Conservation (phyloP, 2,329 filamentous ascomycete genomes). For the Neobulgaria alba region DNA sequence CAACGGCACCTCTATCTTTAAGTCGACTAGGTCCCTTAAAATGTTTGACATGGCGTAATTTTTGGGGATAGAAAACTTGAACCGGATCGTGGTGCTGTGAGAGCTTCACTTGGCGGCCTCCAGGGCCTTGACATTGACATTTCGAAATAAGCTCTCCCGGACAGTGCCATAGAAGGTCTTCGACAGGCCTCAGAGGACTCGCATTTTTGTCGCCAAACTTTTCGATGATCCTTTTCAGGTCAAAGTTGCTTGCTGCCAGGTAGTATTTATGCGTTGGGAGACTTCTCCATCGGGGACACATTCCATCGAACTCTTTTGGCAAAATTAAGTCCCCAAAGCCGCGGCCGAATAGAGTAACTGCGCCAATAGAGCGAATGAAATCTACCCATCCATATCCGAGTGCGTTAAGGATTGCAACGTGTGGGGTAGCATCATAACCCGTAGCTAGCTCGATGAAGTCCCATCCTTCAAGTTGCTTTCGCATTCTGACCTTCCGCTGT, state of each 20-base stretch:
- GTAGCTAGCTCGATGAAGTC: constrained; percentile 7
- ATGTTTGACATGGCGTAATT: neutral
- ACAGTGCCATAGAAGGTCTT: constrained; percentile 4
- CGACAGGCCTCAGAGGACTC: constrained; percentile 1
- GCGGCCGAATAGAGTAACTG: constrained; percentile 6
- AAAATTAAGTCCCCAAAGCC: constrained; percentile 8
- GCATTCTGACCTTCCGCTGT: neutral
- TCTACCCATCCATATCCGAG: constrained; percentile 9
- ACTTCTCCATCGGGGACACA: neutral
- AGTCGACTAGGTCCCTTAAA: constrained; percentile 1
- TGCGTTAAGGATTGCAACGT: constrained; percentile 1
- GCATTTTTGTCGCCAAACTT: constrained; percentile 1
- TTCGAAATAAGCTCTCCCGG: constrained; percentile 1
- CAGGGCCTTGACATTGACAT: too few species aligned
- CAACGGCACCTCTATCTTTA: constrained; percentile 2
- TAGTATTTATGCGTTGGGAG: constrained; percentile 2
- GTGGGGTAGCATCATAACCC: constrained; percentile 1
- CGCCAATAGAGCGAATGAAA: constrained; percentile 3
- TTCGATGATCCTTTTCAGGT: constrained; percentile 1
- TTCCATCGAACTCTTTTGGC: neutral
- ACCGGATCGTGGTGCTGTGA: constrained; percentile 4
- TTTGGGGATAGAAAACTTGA: constrained; percentile 2
- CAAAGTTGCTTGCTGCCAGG: constrained; percentile 1
- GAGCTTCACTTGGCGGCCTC: neutral
- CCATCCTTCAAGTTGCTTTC: constrained; percentile 7